Base-by-base conservation (phyloP, 108 stramenopile species). In the Fistulifera solaris region DNA sequence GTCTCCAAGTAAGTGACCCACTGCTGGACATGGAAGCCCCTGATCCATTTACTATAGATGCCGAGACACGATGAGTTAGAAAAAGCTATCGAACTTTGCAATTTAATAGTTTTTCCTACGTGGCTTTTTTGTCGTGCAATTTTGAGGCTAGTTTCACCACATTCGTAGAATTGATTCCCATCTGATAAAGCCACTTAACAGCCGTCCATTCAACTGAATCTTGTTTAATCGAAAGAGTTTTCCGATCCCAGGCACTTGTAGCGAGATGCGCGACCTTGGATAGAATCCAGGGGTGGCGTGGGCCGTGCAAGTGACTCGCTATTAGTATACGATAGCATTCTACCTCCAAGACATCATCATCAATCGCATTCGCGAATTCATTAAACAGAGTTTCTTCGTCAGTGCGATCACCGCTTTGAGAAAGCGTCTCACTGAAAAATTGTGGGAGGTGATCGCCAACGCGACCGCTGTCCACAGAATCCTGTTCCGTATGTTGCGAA, bases 41-140 rank as follows among this genome's bases (percentile, higher is more conserved):
- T 24, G 79, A 76, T 61, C 79, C 79, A 1, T 80, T 80, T 59
- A 35, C 31, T 3, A 3, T 35, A 35, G 31, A 8, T 8, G 31
- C 8, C 8, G 8, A 35, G 3, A 8, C 8, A 35, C 8, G 31
- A 35, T 35, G 3, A 35, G 31, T 8, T 8, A 35, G 8, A n/a
- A n/a, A n/a, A n/a, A n/a, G n/a, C n/a, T 35, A 35, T 35, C 31
- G 31, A 6, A 35, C 6, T 6, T 35, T 35, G n/a, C n/a, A 35
- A 8, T 35, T 8, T 8, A 6, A 6, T 35, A 35, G 31, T 35
- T 35, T 35, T 35, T 35, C 8, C 31, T 8, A 8, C 3, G 8
- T 35, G 3, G 6, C 6, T 8, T 35, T 35, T 8, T 8, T 3
- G 31, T 8, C 8, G 31, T 35, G 44, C 10, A 45, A 21, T 18